Base-by-base conservation (phyloP, 2,329 filamentous ascomycete genomes). In the Fusarium solani-melongenae region DNA sequence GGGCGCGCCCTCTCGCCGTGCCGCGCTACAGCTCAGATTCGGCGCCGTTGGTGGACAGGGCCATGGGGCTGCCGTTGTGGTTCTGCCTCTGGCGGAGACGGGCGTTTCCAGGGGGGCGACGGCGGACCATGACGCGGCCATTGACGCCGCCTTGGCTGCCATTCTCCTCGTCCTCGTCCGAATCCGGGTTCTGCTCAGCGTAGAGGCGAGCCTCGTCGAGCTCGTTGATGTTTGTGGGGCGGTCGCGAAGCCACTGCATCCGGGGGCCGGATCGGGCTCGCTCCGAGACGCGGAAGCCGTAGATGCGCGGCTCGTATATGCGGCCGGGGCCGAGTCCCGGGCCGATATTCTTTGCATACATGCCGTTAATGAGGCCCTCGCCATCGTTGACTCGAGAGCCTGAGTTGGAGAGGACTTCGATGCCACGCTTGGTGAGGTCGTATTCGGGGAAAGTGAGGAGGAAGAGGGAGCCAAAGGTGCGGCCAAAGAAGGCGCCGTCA, bases 381-480 rank as follows among this genome's bases (percentile, higher is more conserved):
- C 86, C 84, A 3, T 81, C 81, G 41, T 82, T 70, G 36, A 83
- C 73, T 22, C 81, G 79, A 33, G 83, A 79, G 60, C 75, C 77
- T 29, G 75, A 71, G 73, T 76, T 77, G 72, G 83, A 82, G 64
- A 92, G 84, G n/a, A 88, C 84, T 58, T 92, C 89, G 62, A 87
- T 85, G 65, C 92, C 92, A 76, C 91, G 91, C 79, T 93, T 92
- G 34, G 92, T 92, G 68, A 98, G 91, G 77, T 98, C 95, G 80
- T 98, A 93, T 81, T 99, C 96, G 38, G 96, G 96, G 83, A 98
- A 99, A 41, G 96, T 99, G 87, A 99, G 96, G 82, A 99, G 94
- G 86, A 99, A 99, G 68, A 99, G 91, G 53, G 95, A 95, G 70
- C 95, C 95, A 82, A 99, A 99, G 0, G 96, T 99, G 62, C 96